Conservation (phyloP, 2,329 filamentous ascomycete species). For the Coniochaeta sp. region DNA sequence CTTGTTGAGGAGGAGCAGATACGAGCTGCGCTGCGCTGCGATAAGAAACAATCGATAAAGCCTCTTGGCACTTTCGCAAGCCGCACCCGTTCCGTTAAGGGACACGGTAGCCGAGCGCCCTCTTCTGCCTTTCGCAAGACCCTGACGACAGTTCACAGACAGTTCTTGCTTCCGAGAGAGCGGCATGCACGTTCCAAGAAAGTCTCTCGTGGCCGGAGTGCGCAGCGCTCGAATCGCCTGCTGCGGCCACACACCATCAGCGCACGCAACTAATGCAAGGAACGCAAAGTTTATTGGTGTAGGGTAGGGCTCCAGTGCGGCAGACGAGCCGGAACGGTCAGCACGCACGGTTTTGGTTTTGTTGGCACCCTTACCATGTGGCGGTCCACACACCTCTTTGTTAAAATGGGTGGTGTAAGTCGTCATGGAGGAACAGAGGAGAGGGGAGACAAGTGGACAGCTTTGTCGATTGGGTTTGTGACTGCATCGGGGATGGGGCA, state of each 20-base stretch:
- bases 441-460: no score
- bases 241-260: background rate
- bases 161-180: background rate
- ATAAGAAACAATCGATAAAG: background rate
- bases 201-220: no score
- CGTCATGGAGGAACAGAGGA: background rate
- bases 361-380: conserved; percentile 1
- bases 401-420: no score
- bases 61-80: background rate
- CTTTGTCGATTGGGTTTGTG: background rate
- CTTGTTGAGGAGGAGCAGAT: background rate
- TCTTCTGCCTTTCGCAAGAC: background rate
- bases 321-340: background rate
- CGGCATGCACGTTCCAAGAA: background rate
- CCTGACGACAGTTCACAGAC: background rate
- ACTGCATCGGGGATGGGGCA: background rate
- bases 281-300: background rate
- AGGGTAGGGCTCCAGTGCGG: background rate
- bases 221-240: background rate
- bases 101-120: background rate
- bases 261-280: background rate
- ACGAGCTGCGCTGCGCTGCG: background rate
- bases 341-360: no score
- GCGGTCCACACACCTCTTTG: no score
- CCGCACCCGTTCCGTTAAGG: background rate